phyloP scores from a whole-genome alignment of 352 stramenopile genomes.

The Phytophthora pseudosyringae region DNA sequence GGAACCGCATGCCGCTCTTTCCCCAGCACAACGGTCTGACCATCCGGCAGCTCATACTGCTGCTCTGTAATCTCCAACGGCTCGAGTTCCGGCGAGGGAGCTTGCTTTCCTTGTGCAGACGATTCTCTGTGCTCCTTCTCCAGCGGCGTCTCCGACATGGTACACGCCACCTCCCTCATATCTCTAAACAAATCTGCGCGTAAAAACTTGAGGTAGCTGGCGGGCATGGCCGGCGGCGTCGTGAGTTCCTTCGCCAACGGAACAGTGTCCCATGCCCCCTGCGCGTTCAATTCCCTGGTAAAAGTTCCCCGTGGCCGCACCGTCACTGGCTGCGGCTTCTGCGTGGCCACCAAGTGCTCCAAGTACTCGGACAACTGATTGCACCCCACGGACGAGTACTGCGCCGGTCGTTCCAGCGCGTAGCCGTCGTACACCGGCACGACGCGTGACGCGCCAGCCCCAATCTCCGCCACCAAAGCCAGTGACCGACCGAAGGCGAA shows the following conservation, averaged over 20 bases:
- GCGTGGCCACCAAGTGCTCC: slow-evolving; percentile 58
- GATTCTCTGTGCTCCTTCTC: slow-evolving; percentile 41
- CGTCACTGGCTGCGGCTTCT: slow-evolving; percentile 42
- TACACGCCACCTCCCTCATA: slow-evolving; percentile 75
- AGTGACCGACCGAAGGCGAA: slow-evolving; percentile 91
- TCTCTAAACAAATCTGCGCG: slow-evolving; percentile 72
- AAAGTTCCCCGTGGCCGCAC: slow-evolving; percentile 77
- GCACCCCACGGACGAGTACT: slow-evolving; percentile 79
- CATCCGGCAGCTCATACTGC: slow-evolving; percentile 85
- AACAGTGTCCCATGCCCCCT: slow-evolving; percentile 65
- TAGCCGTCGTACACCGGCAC: slow-evolving; percentile 93
- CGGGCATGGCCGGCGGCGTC: slow-evolving; percentile 56
- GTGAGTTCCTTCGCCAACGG: slow-evolving; percentile 46
- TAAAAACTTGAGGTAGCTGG: slow-evolving; percentile 80
- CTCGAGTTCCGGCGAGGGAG: slow-evolving; percentile 7
- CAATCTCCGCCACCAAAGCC: slow-evolving; percentile 91
- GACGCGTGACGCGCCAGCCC: slow-evolving; percentile 83
- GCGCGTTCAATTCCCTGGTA: slow-evolving; percentile 51
- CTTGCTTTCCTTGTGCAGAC: slow-evolving; percentile 30
- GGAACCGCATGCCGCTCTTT: slow-evolving; percentile 74
- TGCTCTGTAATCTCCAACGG: slow-evolving; percentile 38
- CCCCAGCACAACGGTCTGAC: slow-evolving; percentile 67
- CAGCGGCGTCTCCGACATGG: slow-evolving; percentile 52
- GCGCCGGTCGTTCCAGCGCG: slow-evolving; percentile 75
- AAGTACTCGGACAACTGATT: slow-evolving; percentile 79